phyloP scores from a whole-genome alignment of 2,329 filamentous ascomycete genomes.

The Botrytis fabae region DNA sequence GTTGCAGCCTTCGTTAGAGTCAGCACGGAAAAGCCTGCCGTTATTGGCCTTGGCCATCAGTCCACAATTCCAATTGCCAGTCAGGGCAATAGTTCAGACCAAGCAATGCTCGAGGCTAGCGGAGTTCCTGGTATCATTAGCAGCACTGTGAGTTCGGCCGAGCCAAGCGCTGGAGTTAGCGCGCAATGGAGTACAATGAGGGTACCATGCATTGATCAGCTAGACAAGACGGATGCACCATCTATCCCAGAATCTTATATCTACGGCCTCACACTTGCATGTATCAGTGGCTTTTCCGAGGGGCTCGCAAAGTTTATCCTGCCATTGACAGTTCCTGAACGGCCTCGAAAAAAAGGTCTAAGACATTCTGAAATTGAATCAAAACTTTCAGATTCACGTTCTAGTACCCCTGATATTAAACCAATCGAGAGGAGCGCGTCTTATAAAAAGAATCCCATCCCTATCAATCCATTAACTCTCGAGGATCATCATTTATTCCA shows the following conservation, averaged over 20 bases:
- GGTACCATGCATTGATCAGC: slow-evolving; percentile 86
- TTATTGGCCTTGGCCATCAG: slow-evolving; percentile 87
- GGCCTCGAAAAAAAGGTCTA: slow-evolving; percentile 51
- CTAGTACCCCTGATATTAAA: slow-evolving; percentile 29
- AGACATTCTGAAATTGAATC: slow-evolving; percentile 33
- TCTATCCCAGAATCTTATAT: slow-evolving; percentile 87
- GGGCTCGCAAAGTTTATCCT: slow-evolving; percentile 91
- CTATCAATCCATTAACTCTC: slow-evolving; percentile 78
- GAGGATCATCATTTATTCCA: slow-evolving; percentile 69
- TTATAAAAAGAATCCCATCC: slow-evolving; percentile 73
- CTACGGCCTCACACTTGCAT: slow-evolving; percentile 84
- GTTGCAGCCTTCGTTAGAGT: slow-evolving; percentile 88
- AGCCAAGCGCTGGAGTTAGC: slow-evolving; percentile 74
- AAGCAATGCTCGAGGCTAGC: slow-evolving; percentile 85
- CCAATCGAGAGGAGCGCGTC: slow-evolving; percentile 62
- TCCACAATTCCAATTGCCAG: slow-evolving; percentile 75
- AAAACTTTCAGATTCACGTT: slow-evolving; percentile 30
- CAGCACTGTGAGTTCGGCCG: slow-evolving; percentile 65
- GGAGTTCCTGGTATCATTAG: slow-evolving; percentile 87
- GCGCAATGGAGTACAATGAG: slow-evolving; percentile 87
- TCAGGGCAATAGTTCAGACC: slow-evolving; percentile 66
- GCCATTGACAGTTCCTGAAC: slow-evolving; percentile 82
- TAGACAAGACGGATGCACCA: slow-evolving; percentile 88
- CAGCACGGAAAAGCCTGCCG: slow-evolving; percentile 82
- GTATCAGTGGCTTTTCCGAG: slow-evolving; percentile 87